phyloP scores from a whole-genome alignment of 202 grass and related monocot genomes.

The Brachypodium distachyon region DNA sequence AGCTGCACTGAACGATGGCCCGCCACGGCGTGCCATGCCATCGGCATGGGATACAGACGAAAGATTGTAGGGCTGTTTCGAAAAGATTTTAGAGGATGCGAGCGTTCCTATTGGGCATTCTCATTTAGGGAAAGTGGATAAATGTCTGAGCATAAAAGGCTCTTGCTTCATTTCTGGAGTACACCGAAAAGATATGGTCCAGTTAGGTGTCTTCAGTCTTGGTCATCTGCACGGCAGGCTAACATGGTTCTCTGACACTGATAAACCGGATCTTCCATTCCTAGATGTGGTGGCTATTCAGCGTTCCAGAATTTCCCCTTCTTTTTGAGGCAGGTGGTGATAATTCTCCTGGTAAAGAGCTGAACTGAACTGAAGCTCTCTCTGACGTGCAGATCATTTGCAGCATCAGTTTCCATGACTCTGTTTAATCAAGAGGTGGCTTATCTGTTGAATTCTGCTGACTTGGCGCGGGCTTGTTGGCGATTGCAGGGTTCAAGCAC shows the following conservation, averaged over 20 bases:
- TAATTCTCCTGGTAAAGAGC: background rate
- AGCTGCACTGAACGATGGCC: conserved; percentile 5
- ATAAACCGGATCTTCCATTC: background rate
- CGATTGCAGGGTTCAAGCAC: conserved; percentile 53
- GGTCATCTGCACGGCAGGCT: background rate
- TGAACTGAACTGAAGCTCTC: background rate
- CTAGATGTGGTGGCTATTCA: background rate
- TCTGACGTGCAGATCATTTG: background rate
- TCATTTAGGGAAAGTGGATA: conserved; percentile 5
- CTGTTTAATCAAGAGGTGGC: background rate
- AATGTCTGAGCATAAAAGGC: background rate
- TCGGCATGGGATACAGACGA: background rate
- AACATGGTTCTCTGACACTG: conserved; percentile 5
- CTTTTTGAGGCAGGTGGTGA: background rate
- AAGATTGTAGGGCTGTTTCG: conserved; percentile 11
- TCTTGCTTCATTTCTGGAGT: background rate
- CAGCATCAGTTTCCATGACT: background rate
- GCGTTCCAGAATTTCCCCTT: background rate
- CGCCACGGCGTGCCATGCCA: background rate
- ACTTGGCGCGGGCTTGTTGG: background rate
- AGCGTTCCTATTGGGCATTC: background rate
- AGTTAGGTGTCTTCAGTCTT: background rate
- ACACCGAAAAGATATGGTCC: background rate
- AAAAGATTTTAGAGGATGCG: conserved; percentile 11
- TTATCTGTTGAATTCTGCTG: background rate